phyloP scores from a whole-genome alignment of 2,329 filamentous ascomycete genomes.

The Atkinsonella hypoxylon region DNA sequence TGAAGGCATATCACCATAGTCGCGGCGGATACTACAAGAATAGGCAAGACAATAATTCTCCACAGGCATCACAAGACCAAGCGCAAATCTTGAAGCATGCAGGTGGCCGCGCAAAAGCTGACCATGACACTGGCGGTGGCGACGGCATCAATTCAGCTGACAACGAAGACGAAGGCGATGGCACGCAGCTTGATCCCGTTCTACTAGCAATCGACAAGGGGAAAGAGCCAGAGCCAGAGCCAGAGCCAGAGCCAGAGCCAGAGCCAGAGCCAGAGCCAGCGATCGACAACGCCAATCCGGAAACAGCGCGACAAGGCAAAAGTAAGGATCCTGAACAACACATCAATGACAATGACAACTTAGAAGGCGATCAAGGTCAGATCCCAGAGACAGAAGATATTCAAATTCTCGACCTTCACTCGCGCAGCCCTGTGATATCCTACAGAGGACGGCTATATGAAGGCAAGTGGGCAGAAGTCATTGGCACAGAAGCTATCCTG shows the following conservation, averaged over 20 bases:
- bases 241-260: too few relatives aligned
- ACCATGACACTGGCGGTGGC: conserved; percentile 5
- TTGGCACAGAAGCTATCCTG: conserved; percentile 77
- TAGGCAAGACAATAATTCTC: conserved; percentile 20
- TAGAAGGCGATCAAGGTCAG: conserved; percentile 6
- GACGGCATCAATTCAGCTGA: conserved; percentile 5
- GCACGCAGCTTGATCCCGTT: conserved; percentile 6
- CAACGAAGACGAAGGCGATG: conserved; percentile 2
- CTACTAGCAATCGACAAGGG: conserved; percentile 5
- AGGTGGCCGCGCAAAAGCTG: conserved; percentile 19
- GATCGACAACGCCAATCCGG: background rate
- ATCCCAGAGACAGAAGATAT: conserved; percentile 31
- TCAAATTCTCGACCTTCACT: conserved; percentile 77
- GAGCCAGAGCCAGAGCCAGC: conserved; percentile 7
- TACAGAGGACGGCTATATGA: conserved; percentile 70
- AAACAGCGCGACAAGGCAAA: conserved; percentile 2
- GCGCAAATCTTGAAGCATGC: conserved; percentile 14
- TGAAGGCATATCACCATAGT: conserved; percentile 25
- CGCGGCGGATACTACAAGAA: conserved; percentile 36
- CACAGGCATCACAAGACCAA: conserved; percentile 17
- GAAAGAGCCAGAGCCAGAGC: conserved; percentile 5
- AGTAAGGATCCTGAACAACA: background rate
- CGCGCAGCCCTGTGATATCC: conserved; percentile 61
- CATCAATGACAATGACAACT: background rate
- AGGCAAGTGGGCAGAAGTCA: conserved; percentile 69